Evolutionary conservation across 352 stramenopile genomes (phyloP).

Genomic region (Phytophthora cajani): DNA sequence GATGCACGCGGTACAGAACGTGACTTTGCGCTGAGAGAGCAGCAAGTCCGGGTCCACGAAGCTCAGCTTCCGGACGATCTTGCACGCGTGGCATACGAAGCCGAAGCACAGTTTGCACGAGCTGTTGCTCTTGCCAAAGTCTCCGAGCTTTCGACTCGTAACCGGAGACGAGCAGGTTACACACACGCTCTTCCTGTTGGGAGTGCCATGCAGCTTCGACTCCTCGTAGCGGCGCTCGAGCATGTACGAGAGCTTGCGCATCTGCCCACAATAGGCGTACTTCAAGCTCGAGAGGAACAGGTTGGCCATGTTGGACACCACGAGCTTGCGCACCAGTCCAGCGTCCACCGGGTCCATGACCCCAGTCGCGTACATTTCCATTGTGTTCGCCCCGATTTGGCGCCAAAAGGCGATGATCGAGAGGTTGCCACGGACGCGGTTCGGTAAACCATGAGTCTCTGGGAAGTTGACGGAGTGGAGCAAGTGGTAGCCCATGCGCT

Average conservation of each 20-base stretch:
- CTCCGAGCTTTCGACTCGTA: conserved; percentile 7
- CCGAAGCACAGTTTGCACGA: conserved; percentile 7
- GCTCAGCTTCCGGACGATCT: background rate
- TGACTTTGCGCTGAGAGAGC: background rate
- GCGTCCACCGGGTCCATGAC: conserved; percentile 26
- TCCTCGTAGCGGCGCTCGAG: conserved; percentile 7
- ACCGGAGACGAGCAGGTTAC: background rate
- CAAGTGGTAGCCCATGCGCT: conserved; percentile 25
- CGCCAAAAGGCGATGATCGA: conserved; percentile 47
- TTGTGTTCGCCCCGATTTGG: conserved; percentile 35
- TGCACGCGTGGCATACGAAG: conserved; percentile 3
- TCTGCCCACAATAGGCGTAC: conserved; percentile 17
- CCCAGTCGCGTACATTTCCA: conserved; percentile 46
- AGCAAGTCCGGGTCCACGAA: conserved; percentile 6
- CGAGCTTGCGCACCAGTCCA: conserved; percentile 24
- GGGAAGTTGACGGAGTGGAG: conserved; percentile 13
- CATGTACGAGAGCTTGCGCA: conserved; percentile 29
- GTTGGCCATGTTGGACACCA: conserved; percentile 8
- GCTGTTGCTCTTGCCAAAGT: conserved; percentile 16
- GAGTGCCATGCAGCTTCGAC: background rate
- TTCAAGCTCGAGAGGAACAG: conserved; percentile 14
- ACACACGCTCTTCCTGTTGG: conserved; percentile 1
- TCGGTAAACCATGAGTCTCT: conserved; percentile 19
- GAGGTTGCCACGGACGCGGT: conserved; percentile 43
- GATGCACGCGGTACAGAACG: conserved; percentile 15